These are phyloP conservation scores for Ceratocystis harringtonii DNA, from an alignment of 2,329 filamentous ascomycete genomes.

Conservation along the genomic window DNA sequence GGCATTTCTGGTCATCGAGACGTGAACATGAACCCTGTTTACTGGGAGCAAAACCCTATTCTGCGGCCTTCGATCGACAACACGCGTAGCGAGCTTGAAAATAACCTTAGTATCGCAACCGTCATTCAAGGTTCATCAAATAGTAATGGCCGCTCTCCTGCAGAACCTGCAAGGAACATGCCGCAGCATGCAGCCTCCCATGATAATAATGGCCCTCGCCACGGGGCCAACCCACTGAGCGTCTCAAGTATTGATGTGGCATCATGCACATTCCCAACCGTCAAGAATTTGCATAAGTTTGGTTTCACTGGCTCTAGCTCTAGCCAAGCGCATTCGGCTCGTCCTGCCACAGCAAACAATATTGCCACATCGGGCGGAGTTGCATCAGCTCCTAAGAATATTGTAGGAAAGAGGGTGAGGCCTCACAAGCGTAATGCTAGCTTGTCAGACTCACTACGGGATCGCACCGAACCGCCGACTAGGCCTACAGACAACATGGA, in stretches of 20 bases:
- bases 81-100: constrained; percentile 8
- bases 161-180: neutral
- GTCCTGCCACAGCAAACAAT: constrained; percentile 27
- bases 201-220: neutral
- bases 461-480: constrained; percentile 39
- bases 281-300: constrained; percentile 30
- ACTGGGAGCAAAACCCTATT: neutral
- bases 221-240: constrained; percentile 32
- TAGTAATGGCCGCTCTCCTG: constrained; percentile 5
- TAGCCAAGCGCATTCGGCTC: constrained; percentile 26
- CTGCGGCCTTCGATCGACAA: constrained; percentile 7
- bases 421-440: constrained; percentile 77
- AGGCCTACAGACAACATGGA: constrained; percentile 44
- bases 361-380: constrained; percentile 32
- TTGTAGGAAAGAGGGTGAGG: constrained; percentile 44
- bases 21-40: constrained; percentile 23
- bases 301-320: constrained; percentile 10
- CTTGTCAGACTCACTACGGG: constrained; percentile 68
- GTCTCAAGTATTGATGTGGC: constrained; percentile 45
- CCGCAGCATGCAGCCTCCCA: neutral
- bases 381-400: constrained; percentile 42
- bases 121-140: constrained; percentile 5
- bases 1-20: constrained; percentile 51
- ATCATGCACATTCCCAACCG: constrained; percentile 46
- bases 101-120: neutral